Evolutionary conservation across 371 early-diverging fungal species (phyloP), one percentile per base, ranked within the genome.

Genomic region (Apophysomyces variabilis): DNA sequence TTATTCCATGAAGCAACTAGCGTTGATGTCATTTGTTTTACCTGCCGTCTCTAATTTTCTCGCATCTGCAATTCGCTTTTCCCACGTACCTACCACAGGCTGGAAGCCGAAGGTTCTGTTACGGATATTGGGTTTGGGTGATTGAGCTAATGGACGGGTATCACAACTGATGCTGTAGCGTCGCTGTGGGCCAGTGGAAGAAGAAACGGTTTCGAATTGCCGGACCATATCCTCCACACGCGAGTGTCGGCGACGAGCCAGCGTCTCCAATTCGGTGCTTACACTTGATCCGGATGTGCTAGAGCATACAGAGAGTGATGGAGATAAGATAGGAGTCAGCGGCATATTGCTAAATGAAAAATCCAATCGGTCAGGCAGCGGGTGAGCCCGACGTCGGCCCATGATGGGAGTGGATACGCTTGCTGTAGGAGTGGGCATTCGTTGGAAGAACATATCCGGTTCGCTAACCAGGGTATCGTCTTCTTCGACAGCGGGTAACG

Each of bases 201-300:
- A 18, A 13, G n/a, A 14, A 7, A 7, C 37, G n/a, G 56, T 56
- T 37, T 67, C 67, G 11, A 67, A 67, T 18, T 67, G 61, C 35
- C 57, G 62, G 2, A 67, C 47, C 67, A 67, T 67, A 36, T 67
- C 67, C 35, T 67, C 67, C 12, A 67, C 67, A 38, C 62, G 67
- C 12, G 67, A 67, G 12, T 61, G 45, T 9, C 67, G 57, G 14
- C 67, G 62, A 43, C 60, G 38, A 14, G 61, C 54, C 7, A 67
- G 35, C 47, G 62, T 36, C 44, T 67, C 67, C 39, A 14, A 38
- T 5, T 67, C 66, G 16, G 38, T 58, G 57, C 44, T n/a, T 16
- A 18, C 50, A 4, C 32, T 44, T 18, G 58, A 58, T 5, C 18
- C 36, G 16, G 61, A 60, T 4, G 39, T 46, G 7, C 57, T 58